These are phyloP conservation scores for Ogataea parapolymorpha DNA, from an alignment of 805 yeast species.

Conservation along the genomic window DNA sequence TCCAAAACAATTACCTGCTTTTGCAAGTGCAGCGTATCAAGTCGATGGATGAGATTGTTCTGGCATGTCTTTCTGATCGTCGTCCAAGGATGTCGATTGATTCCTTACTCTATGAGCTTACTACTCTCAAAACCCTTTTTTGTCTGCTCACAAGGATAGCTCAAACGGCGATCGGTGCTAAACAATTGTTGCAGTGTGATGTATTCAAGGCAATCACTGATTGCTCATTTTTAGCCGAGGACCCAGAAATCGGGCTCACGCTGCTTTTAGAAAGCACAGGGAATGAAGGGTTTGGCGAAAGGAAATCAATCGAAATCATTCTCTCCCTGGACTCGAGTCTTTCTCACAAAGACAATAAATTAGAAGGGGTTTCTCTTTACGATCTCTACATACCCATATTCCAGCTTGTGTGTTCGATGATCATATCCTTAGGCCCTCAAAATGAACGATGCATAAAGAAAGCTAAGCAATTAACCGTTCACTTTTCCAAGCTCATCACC, in stretches of 20 bases:
- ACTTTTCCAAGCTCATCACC: slow-evolving; percentile 52
- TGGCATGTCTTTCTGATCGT: slow-evolving; percentile 30
- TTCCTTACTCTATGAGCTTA: slow-evolving; percentile 64
- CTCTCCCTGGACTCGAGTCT: slow-evolving; percentile 54
- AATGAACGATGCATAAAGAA: slow-evolving; percentile 56
- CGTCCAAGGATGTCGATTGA: slow-evolving; percentile 43
- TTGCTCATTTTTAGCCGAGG: slow-evolving; percentile 57
- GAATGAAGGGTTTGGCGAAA: slow-evolving; percentile 5
- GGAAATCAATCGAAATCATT: slow-evolving; percentile 39
- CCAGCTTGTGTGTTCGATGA: slow-evolving; percentile 63
- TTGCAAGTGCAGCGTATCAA: slow-evolving; percentile 65
- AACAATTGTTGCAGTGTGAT: slow-evolving; percentile 69
- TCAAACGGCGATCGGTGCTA: slow-evolving; percentile 74
- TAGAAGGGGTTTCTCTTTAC: slow-evolving; percentile 46
- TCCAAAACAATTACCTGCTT: slow-evolving; percentile 62
- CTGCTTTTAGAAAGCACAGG: slow-evolving; percentile 20
- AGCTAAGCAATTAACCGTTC: slow-evolving; percentile 48
- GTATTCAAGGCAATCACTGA: slow-evolving; percentile 59
- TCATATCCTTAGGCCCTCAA: slow-evolving; percentile 74
- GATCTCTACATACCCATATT: slow-evolving; percentile 72
- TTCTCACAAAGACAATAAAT: slow-evolving; percentile 24
- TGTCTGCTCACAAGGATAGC: slow-evolving; percentile 72
- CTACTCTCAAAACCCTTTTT: slow-evolving; percentile 70
- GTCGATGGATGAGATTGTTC: slow-evolving; percentile 62
- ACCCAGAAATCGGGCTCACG: slow-evolving; percentile 74